Evolutionary conservation across 208 protist species (phyloP), one percentile per base, ranked within the genome.

Genomic region (Acanthamoeba culbertsoni): DNA sequence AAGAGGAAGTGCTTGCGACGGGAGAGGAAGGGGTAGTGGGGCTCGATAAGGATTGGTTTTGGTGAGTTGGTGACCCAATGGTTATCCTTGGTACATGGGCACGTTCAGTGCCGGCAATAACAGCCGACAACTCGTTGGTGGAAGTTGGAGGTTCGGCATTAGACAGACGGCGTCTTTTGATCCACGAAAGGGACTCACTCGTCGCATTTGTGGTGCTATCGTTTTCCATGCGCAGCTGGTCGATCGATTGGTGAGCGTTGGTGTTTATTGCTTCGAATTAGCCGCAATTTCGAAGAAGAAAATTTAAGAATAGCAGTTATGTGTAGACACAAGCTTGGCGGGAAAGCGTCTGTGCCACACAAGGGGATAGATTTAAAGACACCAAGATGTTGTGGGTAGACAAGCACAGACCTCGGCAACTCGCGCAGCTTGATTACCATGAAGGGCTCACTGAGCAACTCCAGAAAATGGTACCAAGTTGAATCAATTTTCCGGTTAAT

Each of bases 371-470:
- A 73, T 62, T 62, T 26, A 7, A n/a, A 62, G 0, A 33, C 0
- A 12, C n/a, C 31, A 93, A 94, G 55, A 99, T 99, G 98, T 94
- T 99, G 82, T 99, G 98, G 99, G 98, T 99, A 26, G 99, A 99
- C 96, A 99, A 99, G 95, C 98, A 99, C 96, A 97, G 99, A n/a
- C 99, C 99, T 28, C 98, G 97, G 42, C 97, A 96, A n/a, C 96
- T 99, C 2, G 96, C 98, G 18, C 95, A 98, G 59, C 96, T 99
- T 37, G 97, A 99, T 89, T 98, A 99, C 51, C 98, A 99, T 94
- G 94, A 96, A 3, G 96, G 98, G 43, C 90, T 99, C 7, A 98
- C 97, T 1, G 79, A 95, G 8, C 95, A 98, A 82, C 97, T 99
- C 14, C 96, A 97, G 45, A 97, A 96, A 45, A 97, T 99, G 93